Base-by-base conservation (phyloP, 2,329 filamentous ascomycete species). In the Escovopsis sp. region DNA sequence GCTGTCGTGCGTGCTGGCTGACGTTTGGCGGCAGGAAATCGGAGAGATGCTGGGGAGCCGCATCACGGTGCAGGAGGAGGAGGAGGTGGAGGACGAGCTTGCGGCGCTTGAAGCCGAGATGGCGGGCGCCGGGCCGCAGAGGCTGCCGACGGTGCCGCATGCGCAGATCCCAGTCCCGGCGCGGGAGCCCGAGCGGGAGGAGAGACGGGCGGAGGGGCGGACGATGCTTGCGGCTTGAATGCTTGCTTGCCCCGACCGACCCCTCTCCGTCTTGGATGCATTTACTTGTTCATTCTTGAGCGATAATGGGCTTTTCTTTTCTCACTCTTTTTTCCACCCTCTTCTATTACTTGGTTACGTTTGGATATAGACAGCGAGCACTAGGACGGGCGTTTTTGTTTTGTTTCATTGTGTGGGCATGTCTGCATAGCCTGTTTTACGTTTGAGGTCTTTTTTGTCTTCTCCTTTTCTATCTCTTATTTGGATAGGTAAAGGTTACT, bases 81-180 rank as follows among this genome's bases (percentile, higher is more conserved):
- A 96, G 56, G 91, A 95, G 56, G 91, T 98, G 32, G 91, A 98
- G 59, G 88, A 95, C 56, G 91, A 98, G 65, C 69, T 98, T 41
- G 85, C 84, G 43, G 81, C 80, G 1, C 70, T 98, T 49, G 83
- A 88, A 60, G 57, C 60, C 47, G 60, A 64, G 43, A 45, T 65
- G 28, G 41, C 52, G 7, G 52, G 49, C 1, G 44, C 51, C 18
- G 28, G 10, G 28, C 41, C 43, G 39, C 50, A 52, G 23, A 43
- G 51, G 6, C 48, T 62, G 10, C 60, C 60, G 4, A 51, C 49
- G 1, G 59, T 61, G 4, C 60, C 60, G 4, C 49, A 47, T 37
- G 62, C 55, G 30, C 54, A 57, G 43, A 51, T 66, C 6, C 59
- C 62, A 38, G 43, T 53, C 39, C 42, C 45, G 28, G 28, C 6